phyloP scores from a whole-genome alignment of 2,329 filamentous ascomycete species.

The Colletotrichum sp. region DNA sequence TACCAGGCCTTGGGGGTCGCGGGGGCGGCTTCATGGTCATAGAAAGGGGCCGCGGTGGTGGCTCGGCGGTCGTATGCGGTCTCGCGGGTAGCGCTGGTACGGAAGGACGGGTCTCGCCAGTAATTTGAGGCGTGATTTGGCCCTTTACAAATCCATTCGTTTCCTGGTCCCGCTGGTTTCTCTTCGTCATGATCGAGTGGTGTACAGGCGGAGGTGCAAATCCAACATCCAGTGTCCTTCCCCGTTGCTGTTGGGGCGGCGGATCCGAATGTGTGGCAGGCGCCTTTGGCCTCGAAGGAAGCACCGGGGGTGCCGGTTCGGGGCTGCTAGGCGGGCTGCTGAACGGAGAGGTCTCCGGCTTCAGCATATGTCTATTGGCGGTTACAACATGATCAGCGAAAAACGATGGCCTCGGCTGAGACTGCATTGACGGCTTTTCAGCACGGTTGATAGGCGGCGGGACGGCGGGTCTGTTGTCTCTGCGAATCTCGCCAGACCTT shows the following conservation, averaged over 20 bases:
- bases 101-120: constrained; percentile 42
- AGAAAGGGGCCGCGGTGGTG: constrained; percentile 30
- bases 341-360: constrained; percentile 74
- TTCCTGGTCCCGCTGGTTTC: constrained; percentile 50
- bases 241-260: constrained; percentile 25
- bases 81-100: constrained; percentile 54
- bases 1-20: constrained; percentile 44
- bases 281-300: constrained; percentile 48
- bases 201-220: constrained; percentile 62
- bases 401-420: constrained; percentile 27
- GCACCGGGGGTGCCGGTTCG: constrained; percentile 53
- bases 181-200: constrained; percentile 48
- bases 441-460: constrained; percentile 82
- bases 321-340: constrained; percentile 82
- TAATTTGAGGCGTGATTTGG: constrained; percentile 43
- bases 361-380: constrained; percentile 36
- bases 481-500: constrained; percentile 63
- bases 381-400: constrained; percentile 25
- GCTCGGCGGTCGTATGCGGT: constrained; percentile 41
- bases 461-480: constrained; percentile 50
- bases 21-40: constrained; percentile 44
- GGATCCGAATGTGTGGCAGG: constrained; percentile 26
- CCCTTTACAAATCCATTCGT: constrained; percentile 42
- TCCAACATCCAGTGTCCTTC: constrained; percentile 35
- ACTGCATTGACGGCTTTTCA: constrained; percentile 63